A percentile compares a stretch with the other conserved stretches of the same genome.
Evolutionary conservation across 257 asterid genomes (phyloP).

Genomic region (Solanum arcanum): DNA sequence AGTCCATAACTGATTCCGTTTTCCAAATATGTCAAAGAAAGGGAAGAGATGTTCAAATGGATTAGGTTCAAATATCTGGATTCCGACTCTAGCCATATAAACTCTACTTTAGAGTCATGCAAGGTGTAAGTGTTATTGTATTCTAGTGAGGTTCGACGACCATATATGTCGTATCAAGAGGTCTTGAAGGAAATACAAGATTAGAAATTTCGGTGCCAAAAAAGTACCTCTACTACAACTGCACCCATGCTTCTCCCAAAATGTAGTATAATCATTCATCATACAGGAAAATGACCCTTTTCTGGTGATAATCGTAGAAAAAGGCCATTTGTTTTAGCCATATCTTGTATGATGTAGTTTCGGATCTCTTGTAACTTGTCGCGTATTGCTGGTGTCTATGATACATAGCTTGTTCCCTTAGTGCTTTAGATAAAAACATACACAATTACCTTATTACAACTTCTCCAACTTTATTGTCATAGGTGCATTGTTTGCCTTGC

Average conservation of each 20-base stretch:
- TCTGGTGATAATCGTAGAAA: background rate
- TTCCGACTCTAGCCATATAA: background rate
- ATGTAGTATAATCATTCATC: background rate
- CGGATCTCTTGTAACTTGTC: background rate
- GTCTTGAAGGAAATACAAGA: background rate
- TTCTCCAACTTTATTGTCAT: background rate
- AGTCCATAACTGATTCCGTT: background rate
- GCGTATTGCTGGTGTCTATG: background rate
- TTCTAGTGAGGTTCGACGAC: background rate
- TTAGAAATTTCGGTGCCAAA: background rate
- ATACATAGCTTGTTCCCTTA: background rate
- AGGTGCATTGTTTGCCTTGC: conserved; percentile 77
- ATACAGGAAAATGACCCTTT: background rate
- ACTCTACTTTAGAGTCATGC: background rate
- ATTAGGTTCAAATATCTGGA: background rate
- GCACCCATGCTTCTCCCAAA: background rate
- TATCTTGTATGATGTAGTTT: background rate
- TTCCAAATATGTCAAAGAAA: background rate
- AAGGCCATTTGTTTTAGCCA: too few species aligned
- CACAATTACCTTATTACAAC: background rate
- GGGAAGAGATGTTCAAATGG: background rate
- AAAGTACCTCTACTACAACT: background rate
- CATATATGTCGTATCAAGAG: background rate
- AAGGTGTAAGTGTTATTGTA: background rate
- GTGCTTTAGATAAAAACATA: background rate